phyloP scores from a whole-genome alignment of 2,329 filamentous ascomycete genomes.

The Colletotrichum aenigma region DNA sequence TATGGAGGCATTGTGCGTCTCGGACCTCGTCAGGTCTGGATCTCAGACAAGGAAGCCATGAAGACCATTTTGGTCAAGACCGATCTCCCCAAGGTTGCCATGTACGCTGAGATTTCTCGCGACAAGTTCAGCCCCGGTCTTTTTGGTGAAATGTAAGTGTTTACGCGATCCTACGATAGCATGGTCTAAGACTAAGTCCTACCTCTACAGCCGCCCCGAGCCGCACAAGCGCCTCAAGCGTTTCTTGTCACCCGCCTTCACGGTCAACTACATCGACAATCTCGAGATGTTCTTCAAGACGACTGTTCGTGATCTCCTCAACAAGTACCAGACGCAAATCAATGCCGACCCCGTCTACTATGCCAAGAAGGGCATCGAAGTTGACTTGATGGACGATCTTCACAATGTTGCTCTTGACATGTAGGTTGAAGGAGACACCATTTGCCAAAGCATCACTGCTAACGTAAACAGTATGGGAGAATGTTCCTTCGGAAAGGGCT shows the following conservation, averaged over 20 bases:
- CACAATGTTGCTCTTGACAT: conserved; percentile 30
- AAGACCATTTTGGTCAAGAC: conserved; percentile 24
- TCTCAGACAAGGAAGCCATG: conserved; percentile 25
- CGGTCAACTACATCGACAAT: conserved; percentile 28
- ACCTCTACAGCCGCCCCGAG: conserved; percentile 20
- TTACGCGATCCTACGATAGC: too few relatives aligned
- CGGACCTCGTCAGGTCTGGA: conserved; percentile 25
- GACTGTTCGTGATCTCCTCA: conserved; percentile 18
- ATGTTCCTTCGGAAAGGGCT: conserved; percentile 29
- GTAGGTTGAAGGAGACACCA: neutral
- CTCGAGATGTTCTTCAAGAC: conserved; percentile 25
- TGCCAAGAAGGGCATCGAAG: conserved; percentile 22
- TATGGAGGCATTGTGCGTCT: conserved; percentile 24
- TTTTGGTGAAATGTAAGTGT: conserved; percentile 25
- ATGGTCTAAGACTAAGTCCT: neutral
- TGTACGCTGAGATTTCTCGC: conserved; percentile 26
- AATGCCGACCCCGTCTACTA: conserved; percentile 1
- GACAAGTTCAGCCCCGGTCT: conserved; percentile 22
- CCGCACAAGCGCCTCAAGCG: conserved; percentile 28
- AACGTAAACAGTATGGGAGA: conserved; percentile 24
- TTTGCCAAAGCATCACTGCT: neutral
- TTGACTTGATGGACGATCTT: conserved; percentile 29
- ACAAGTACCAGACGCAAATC: conserved; percentile 5
- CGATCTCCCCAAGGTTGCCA: conserved; percentile 26
- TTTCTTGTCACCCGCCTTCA: conserved; percentile 29